Evolutionary conservation across 1,139 yeast genomes (phyloP), one percentile per base, ranked within the genome.

Genomic region (Blastobotrys ciferrii): DNA sequence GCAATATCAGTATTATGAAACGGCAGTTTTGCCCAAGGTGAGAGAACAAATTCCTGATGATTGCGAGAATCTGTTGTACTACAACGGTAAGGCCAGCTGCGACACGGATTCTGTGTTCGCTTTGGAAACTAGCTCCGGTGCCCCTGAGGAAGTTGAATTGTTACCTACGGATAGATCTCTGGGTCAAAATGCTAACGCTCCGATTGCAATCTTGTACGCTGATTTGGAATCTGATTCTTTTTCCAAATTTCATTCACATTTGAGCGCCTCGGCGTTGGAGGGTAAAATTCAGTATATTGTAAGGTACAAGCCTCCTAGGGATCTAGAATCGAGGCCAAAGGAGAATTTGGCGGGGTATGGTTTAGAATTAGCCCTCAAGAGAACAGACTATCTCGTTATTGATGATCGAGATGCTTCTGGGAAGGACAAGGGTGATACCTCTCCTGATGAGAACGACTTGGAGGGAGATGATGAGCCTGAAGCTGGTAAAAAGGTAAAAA

Each of bases 261-360:
- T 92, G 49, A 75, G 73, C 53, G 76, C 77, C 41, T 80, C 84
- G 49, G 85, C 95, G 0, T 61, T 50, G 6, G 64, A 70, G 1
- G 94, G 87, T 0, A 86, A 87, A 58, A 64, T 89, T 30, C 74
- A 87, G 50, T 84, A 87, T 63, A 76, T 83, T 2, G 80, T 95
- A 84, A 75, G 97, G 56, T 84, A 87, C 58, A 73, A 80, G 5
- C 80, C 81, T 0, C 47, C 65, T 1, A 32, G 46, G 2, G 42
- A 40, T n/a, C 25, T 32, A 1, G 6, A 9, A 6, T 43, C 45
- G 1, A 48, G 31, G 25, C 52, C 14, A 57, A 59, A 20, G 54
- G 61, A 6, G 80, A 43, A 58, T 0, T 62, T 86, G 30, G 60
- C 78, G 7, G 95, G 94, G 0, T 87, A 80, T 63, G 94, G 89